Evolutionary conservation across 2,329 filamentous ascomycete genomes (phyloP).

Genomic region (Dothidotthia symphoricarpi): DNA sequence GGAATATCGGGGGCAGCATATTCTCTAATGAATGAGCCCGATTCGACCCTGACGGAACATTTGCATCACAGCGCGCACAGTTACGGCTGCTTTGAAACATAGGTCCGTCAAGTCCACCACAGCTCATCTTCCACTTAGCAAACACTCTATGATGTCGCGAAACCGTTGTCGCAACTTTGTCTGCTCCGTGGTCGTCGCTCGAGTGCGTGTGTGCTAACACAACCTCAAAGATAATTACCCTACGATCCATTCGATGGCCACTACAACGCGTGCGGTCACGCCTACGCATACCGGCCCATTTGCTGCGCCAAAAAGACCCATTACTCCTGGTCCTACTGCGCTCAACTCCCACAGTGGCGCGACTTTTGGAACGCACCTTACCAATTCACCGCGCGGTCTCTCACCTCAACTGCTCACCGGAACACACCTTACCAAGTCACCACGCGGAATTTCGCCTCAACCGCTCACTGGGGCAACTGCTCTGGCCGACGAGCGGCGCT

Average conservation of each 20-base stretch:
- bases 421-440: conserved; percentile 45
- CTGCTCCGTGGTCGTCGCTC: too few relatives aligned
- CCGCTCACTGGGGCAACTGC: conserved; percentile 51
- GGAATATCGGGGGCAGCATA: too few relatives aligned
- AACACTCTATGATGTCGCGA: too few relatives aligned
- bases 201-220: too few relatives aligned
- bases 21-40: too few relatives aligned
- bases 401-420: conserved; percentile 43
- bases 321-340: conserved; percentile 40
- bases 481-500: conserved; percentile 49
- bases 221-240: too few relatives aligned
- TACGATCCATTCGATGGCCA: conserved; percentile 40
- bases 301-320: conserved; percentile 40
- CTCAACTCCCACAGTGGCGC: conserved; percentile 29
- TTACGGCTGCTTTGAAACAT: too few relatives aligned
- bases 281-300: conserved; percentile 45
- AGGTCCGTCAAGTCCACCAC: too few relatives aligned
- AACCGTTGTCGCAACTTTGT: too few relatives aligned
- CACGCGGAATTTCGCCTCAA: conserved; percentile 42
- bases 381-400: conserved; percentile 44
- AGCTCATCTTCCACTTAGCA: too few relatives aligned
- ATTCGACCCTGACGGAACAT: too few relatives aligned
- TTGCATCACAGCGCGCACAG: too few relatives aligned
- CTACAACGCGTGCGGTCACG: conserved; percentile 46
- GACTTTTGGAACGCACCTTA: conserved; percentile 40